Base-by-base conservation (phyloP, 164 flowering plant genomes). In the Vitis amurensis region DNA sequence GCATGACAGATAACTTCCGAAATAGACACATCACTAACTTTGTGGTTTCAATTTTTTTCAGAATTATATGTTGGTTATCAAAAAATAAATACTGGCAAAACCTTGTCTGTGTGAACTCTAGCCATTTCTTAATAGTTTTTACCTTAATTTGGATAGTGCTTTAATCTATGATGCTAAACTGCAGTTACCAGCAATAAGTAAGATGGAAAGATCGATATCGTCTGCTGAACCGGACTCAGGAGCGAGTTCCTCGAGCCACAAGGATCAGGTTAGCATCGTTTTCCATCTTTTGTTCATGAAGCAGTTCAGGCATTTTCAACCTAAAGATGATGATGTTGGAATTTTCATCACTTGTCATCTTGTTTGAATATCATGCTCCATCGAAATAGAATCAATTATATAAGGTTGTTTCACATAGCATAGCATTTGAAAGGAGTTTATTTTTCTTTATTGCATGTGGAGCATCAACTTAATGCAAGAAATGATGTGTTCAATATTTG, bases 241-340 rank as follows among this genome's bases (percentile, higher is more conserved):
- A 49, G 61, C 72, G 47, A 73, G 77, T 70, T 67, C 74, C 48
- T 73, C 77, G 29, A 57, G 67, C 30, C 78, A n/a, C 52, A 76
- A 59, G 63, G 68, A 76, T 31, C 74, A 75, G 75, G 83, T 74
- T 23, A 51, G 69, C 5, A 27, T 2, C 23, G 5, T 62, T 31
- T 17, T 11, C 6, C 27, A 16, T 15, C n/a, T 51, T 47, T 29
- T 23, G 27, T 23, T 11, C 55, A 31, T 5, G 11, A 11, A 55
- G 11, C n/a, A 17, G 1, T 6, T 8, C 11, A 48, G 9, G 44
- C 3, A 59, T 30, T 17, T 12, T 49, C 13, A 9, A 23, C 27
- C 27, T 23, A 23, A 23, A 23, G 27, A 23, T 23, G 27, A 23
- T 23, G 27, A 23, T 23, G 27, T 23, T 23, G 27, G 27, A 23